Conservation (phyloP, 805 yeast genomes). For the Suhomyces pyralidae region DNA sequence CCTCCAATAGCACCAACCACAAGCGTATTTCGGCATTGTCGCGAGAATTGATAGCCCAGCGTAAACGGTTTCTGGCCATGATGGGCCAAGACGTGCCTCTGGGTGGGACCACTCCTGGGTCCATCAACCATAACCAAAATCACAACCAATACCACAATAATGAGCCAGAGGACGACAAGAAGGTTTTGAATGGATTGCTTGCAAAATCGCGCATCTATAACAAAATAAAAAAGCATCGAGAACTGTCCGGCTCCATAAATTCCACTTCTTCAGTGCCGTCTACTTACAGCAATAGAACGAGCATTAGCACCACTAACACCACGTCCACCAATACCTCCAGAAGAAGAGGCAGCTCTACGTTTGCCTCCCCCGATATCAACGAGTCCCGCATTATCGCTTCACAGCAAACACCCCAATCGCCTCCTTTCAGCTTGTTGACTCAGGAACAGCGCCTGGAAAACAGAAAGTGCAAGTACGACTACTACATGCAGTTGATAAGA, state of each 20-base stretch:
- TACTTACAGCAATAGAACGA: conserved; percentile 19
- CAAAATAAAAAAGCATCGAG: conserved; percentile 35
- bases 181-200: conserved; percentile 20
- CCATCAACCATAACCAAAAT: neutral
- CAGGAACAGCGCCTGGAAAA: conserved; percentile 27
- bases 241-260: conserved; percentile 28
- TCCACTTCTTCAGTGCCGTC: conserved; percentile 19
- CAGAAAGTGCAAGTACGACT: conserved; percentile 31
- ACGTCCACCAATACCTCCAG: conserved; percentile 20
- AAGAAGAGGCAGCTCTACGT: conserved; percentile 15
- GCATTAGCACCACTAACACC: conserved; percentile 21
- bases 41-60: neutral
- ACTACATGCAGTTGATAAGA: conserved; percentile 27
- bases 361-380: conserved; percentile 7
- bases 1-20: neutral
- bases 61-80: conserved; percentile 8
- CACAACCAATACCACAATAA: neutral
- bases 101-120: neutral
- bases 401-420: conserved; percentile 6
- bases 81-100: conserved; percentile 5
- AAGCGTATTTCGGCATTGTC: conserved; percentile 3
- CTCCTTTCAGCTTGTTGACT: conserved; percentile 14
- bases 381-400: conserved; percentile 8
- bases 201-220: conserved; percentile 37
- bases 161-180: conserved; percentile 18